A percentile compares a stretch with the other conserved stretches of the same genome.
phyloP scores from a whole-genome alignment of 257 asterid species.

The Fraxinus pennsylvanica region DNA sequence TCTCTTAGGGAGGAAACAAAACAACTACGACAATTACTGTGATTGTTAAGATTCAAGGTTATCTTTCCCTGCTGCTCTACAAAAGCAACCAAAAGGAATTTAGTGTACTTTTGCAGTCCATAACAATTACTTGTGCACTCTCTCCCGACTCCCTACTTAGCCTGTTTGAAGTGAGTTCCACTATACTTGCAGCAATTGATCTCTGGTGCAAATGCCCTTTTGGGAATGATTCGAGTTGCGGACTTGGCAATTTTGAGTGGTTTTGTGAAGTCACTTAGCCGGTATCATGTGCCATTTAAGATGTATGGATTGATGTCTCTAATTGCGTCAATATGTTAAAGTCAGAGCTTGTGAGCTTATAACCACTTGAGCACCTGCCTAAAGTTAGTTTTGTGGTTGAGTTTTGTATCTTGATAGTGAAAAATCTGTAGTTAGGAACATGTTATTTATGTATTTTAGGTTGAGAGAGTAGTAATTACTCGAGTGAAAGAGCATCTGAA shows the following conservation, averaged over 20 bases:
- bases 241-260: background rate
- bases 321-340: too few relatives aligned
- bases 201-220: background rate
- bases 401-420: background rate
- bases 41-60: constrained; percentile 9
- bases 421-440: background rate
- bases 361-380: background rate
- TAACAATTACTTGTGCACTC: background rate
- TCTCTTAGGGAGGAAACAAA: constrained; percentile 44
- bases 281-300: background rate
- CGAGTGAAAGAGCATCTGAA: background rate
- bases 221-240: background rate
- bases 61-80: background rate
- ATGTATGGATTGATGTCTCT: background rate
- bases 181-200: background rate
- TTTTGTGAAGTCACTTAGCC: background rate
- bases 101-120: background rate
- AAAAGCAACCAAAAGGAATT: background rate
- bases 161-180: background rate
- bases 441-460: background rate
- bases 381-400: background rate
- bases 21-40: constrained; percentile 43
- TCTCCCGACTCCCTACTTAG: background rate
- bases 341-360: background rate
- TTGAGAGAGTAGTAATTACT: background rate